Percentiles rank a stretch among this genome's conserved stretches.
Evolutionary conservation across 2,329 filamentous ascomycete genomes (phyloP).

Genomic region (Cladosporium sp.): DNA sequence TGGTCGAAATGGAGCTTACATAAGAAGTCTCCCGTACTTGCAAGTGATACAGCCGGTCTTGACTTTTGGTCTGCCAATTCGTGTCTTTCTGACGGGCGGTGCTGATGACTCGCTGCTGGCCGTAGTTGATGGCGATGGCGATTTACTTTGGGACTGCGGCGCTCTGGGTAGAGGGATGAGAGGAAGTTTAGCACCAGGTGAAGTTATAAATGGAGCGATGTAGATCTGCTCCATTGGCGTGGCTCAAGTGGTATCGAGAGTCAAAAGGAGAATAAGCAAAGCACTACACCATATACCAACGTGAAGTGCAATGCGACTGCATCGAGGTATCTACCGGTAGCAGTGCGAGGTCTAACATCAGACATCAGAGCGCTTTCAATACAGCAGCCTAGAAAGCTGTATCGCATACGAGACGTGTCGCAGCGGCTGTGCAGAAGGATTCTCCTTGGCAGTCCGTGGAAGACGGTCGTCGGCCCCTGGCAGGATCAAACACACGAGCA

Average conservation of each 20-base stretch:
- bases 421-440: neutral
- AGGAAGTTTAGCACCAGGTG: neutral
- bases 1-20: too few species aligned
- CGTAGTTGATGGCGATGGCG: neutral
- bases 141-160: neutral
- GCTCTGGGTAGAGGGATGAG: neutral
- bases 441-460: neutral
- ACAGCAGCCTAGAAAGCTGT: neutral
- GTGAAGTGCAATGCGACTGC: too few species aligned
- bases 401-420: neutral
- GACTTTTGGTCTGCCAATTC: slow-evolving; percentile 8
- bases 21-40: slow-evolving; percentile 42
- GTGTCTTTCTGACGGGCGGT: neutral
- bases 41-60: slow-evolving; percentile 12
- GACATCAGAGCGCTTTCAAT: neutral
- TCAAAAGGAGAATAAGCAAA: too few species aligned
- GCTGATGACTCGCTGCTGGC: neutral
- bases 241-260: too few species aligned
- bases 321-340: too few species aligned
- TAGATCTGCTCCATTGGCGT: neutral
- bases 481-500: too few species aligned
- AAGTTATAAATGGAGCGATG: neutral
- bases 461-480: too few species aligned
- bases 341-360: too few species aligned
- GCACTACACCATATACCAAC: too few species aligned